A percentile compares a stretch with the other conserved stretches of the same genome.
Evolutionary conservation across 345 rosid species (phyloP).

Genomic region (Clausena lansium): DNA sequence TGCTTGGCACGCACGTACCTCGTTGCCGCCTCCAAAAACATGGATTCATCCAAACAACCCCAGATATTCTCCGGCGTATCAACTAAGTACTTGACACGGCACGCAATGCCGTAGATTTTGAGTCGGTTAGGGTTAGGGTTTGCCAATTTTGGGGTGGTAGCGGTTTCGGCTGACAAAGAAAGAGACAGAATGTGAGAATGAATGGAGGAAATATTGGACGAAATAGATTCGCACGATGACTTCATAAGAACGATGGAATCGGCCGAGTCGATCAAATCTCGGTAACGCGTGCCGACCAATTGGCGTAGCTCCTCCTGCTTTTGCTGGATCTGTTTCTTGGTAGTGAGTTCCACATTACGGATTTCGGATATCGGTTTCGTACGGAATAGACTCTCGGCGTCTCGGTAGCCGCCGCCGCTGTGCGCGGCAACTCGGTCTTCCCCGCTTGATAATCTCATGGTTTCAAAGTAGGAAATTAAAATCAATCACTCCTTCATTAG

Average conservation of each 20-base stretch:
- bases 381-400: constrained; percentile 85
- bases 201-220: constrained; percentile 62
- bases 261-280: constrained; percentile 95
- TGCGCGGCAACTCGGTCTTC: constrained; percentile 39
- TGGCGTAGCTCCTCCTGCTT: constrained; percentile 96
- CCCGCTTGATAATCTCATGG: constrained; percentile 41
- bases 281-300: constrained; percentile 82
- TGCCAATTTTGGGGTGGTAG: constrained; percentile 24
- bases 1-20: constrained; percentile 58
- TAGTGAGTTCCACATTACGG: constrained; percentile 66
- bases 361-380: constrained; percentile 73
- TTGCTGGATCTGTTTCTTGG: constrained; percentile 77
- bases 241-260: constrained; percentile 90
- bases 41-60: constrained; percentile 66
- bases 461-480: not conserved
- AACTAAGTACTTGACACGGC: constrained; percentile 64
- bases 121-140: constrained; percentile 22
- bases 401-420: constrained; percentile 58
- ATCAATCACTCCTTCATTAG: not conserved
- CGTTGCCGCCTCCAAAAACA: constrained; percentile 57
- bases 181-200: constrained; percentile 65
- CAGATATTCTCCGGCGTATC: constrained; percentile 72
- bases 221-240: constrained; percentile 71
- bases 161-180: constrained; percentile 40
- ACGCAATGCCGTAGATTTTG: constrained; percentile 45